Conservation (phyloP, 2,329 filamentous ascomycete genomes). For the Esteya vermicola region DNA sequence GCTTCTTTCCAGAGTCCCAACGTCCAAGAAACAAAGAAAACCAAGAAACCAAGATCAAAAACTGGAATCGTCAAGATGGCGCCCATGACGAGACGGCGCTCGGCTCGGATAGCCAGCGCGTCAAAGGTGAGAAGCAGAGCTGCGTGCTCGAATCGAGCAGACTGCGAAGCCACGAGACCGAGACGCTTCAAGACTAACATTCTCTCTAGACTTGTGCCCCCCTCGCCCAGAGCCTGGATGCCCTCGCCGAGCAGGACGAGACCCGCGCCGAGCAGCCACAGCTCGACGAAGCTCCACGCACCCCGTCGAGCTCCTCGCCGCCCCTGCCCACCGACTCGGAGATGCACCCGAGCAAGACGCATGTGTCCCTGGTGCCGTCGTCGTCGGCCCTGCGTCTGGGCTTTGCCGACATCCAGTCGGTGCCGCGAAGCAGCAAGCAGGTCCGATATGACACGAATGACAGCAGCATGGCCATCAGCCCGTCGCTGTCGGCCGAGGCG, state of each 20-base stretch:
- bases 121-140: too few relatives aligned
- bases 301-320: constrained; percentile 50
- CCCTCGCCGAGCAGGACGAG: background rate
- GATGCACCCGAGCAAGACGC: constrained; percentile 82
- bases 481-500: constrained; percentile 12
- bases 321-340: constrained; percentile 61
- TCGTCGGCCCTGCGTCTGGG: constrained; percentile 73
- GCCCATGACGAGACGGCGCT: constrained; percentile 20
- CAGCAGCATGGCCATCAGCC: constrained; percentile 5
- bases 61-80: constrained; percentile 7
- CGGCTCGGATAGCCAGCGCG: constrained; percentile 26
- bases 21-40: background rate
- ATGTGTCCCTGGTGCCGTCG: constrained; percentile 59
- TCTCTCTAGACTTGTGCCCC: background rate
- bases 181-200: background rate
- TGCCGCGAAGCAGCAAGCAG: constrained; percentile 24
- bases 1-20: too few relatives aligned
- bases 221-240: background rate
- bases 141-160: too few relatives aligned
- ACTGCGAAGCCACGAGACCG: too few relatives aligned
- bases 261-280: background rate
- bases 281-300: constrained; percentile 18
- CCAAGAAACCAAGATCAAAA: too few relatives aligned
- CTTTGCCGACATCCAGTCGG: constrained; percentile 57
- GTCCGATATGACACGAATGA: too few relatives aligned